Conservation (phyloP, 2,329 filamentous ascomycete species). For the Esteya vermicola region DNA sequence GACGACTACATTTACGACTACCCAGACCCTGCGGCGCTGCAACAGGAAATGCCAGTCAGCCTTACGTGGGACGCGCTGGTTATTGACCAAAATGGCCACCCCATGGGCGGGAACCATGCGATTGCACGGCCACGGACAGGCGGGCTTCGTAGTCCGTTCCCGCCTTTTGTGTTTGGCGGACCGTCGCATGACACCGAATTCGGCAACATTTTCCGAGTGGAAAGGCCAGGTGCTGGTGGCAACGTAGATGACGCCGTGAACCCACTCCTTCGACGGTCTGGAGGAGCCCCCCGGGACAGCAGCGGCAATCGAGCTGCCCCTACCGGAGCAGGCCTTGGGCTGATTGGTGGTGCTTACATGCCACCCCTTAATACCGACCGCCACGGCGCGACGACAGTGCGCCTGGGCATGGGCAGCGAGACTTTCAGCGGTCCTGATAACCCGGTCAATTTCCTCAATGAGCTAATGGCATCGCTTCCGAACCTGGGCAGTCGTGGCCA, state of each 20-base stretch:
- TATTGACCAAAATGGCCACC: slow-evolving; percentile 30
- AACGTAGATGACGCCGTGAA: slow-evolving; percentile 71
- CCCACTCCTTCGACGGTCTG: slow-evolving; percentile 61
- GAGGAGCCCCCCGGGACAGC: slow-evolving; percentile 26
- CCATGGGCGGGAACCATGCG: slow-evolving; percentile 20
- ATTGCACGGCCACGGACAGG: slow-evolving; percentile 37
- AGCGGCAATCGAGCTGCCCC: slow-evolving; percentile 16
- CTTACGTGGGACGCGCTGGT: slow-evolving; percentile 45
- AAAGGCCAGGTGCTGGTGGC: slow-evolving; percentile 37
- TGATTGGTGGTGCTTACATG: no score
- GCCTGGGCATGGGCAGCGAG: slow-evolving; percentile 31
- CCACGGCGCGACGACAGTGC: slow-evolving; percentile 28
- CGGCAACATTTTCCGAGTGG: slow-evolving; percentile 33
- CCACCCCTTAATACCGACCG: no score
- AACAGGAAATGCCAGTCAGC: slow-evolving; percentile 27
- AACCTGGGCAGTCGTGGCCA: slow-evolving; percentile 26
- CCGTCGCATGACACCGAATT: slow-evolving; percentile 41
- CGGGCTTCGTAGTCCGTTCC: slow-evolving; percentile 43
- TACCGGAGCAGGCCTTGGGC: no score
- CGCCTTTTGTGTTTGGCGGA: slow-evolving; percentile 40
- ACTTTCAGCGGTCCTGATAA: slow-evolving; percentile 32
- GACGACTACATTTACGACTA: slow-evolving; percentile 49
- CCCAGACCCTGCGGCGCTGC: slow-evolving; percentile 26
- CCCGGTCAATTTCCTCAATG: slow-evolving; percentile 31
- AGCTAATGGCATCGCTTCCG: slow-evolving; percentile 37